Conservation (phyloP, 2,329 filamentous ascomycete species). For the Cladophialophora psammophila region DNA sequence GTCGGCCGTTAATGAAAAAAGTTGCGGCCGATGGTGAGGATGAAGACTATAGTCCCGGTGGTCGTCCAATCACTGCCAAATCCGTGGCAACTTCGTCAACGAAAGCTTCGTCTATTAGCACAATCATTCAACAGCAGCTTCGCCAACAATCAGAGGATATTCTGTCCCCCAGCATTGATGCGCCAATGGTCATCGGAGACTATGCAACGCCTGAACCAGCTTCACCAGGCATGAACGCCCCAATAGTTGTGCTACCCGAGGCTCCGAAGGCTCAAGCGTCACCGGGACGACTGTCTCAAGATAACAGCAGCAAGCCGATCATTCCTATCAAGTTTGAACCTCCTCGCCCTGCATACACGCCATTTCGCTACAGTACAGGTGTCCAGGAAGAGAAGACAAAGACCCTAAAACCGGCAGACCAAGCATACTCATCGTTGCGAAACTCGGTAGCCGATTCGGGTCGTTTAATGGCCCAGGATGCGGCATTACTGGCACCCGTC, state of each 20-base stretch:
- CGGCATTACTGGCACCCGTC: slow-evolving; percentile 34
- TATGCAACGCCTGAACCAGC: slow-evolving; percentile 34
- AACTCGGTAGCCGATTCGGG: slow-evolving; percentile 55
- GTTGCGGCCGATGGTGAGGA: slow-evolving; percentile 41
- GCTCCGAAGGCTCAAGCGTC: slow-evolving; percentile 13
- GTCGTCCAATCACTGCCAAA: slow-evolving; percentile 12
- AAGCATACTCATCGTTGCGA: slow-evolving; percentile 57
- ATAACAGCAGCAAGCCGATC: slow-evolving; percentile 20
- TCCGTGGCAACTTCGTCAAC: neutral
- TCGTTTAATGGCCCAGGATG: slow-evolving; percentile 50
- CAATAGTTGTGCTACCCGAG: slow-evolving; percentile 28
- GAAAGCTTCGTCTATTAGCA: slow-evolving; percentile 1
- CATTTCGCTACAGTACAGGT: slow-evolving; percentile 54
- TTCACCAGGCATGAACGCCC: slow-evolving; percentile 37
- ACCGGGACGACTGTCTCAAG: slow-evolving; percentile 13
- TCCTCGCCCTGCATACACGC: slow-evolving; percentile 52
- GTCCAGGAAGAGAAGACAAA: slow-evolving; percentile 51
- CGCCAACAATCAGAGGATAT: slow-evolving; percentile 33
- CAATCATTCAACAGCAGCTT: slow-evolving; percentile 21
- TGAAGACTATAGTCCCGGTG: slow-evolving; percentile 56
- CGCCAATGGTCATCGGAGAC: slow-evolving; percentile 42
- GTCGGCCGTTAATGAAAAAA: slow-evolving; percentile 50
- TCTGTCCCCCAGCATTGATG: slow-evolving; percentile 38
- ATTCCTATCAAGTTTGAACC: slow-evolving; percentile 44
- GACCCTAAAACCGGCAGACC: slow-evolving; percentile 52